These are phyloP conservation scores for Anacardium occidentale DNA, from an alignment of 345 rosid species.

Conservation along the genomic window DNA sequence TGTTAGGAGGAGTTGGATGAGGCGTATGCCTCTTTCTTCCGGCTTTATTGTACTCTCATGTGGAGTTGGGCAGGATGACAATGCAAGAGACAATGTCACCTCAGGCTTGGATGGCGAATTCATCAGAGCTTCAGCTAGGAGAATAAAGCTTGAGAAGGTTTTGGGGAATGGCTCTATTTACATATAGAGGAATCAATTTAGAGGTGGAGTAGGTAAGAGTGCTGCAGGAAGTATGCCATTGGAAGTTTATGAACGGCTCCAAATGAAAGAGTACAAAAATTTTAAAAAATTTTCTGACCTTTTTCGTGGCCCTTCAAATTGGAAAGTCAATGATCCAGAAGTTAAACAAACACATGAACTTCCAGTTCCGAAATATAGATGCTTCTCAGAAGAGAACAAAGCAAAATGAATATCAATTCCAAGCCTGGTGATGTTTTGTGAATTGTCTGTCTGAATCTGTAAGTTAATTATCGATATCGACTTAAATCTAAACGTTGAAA, in stretches of 20 bases:
- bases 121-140: conserved; percentile 16
- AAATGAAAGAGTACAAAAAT: conserved; percentile 22
- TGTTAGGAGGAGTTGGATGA: conserved; percentile 48
- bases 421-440: neutral
- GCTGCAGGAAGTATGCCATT: conserved; percentile 13
- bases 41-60: conserved; percentile 16
- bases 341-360: neutral
- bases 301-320: too few relatives aligned
- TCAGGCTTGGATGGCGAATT: conserved; percentile 34
- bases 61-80: conserved; percentile 23
- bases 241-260: conserved; percentile 19
- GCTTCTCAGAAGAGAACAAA: neutral
- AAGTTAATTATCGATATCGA: neutral
- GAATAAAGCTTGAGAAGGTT: neutral
- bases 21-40: conserved; percentile 42
- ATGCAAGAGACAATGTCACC: conserved; percentile 44
- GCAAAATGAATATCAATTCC: neutral
- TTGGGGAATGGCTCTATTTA: neutral
- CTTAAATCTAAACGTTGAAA: conserved; percentile 4
- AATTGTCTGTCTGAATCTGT: neutral
- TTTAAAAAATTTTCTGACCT: neutral
- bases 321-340: neutral
- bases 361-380: neutral
- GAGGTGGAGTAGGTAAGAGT: conserved; percentile 8
- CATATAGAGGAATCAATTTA: conserved; percentile 20